Evolutionary conservation across 2,329 filamentous ascomycete genomes (phyloP), one percentile per base, ranked within the genome.

Genomic region (Claviceps capensis): DNA sequence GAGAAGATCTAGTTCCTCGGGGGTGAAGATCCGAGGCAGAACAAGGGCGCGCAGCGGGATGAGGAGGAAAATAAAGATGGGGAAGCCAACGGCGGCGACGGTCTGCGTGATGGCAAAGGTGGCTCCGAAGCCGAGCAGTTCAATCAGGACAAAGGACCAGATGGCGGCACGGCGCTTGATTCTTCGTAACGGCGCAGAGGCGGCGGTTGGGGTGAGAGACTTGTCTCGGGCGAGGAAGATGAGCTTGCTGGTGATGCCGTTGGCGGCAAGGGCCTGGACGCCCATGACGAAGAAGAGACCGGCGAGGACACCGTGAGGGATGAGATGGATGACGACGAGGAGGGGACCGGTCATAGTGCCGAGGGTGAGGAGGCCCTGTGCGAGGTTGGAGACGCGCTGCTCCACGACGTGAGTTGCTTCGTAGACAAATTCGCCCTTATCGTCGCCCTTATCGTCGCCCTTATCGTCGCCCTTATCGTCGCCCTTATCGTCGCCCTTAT

Each of bases 241-340:
- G 8, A 90, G 64, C 66, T 90, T 90, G 55, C 75, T 69, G 0
- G 85, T 90, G 62, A 91, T 87, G 22, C 86, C 86, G 62, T 91
- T 91, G 23, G 70, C 82, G 62, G 82, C 77, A 36, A 91, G 78
- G 3, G 86, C 86, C 68, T 90, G 84, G 54, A 87, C 75, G 43
- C 86, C 86, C 86, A 91, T 90, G 63, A 88, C 78, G 68, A 90
- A 90, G 73, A 91, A 91, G 26, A 91, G 75, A 0, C 86, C 86
- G 0, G 86, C 86, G 52, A 91, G 76, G 1, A 90, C 85, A 54
- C 82, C 85, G 62, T 89, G 85, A 0, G 86, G 87, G 57, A 91
- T 86, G 9, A 88, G 76, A 60, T 88, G 83, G 9, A 91, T 71
- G 16, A 89, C 85, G 19, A 82, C 69, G 1, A 91, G 77, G 2